These are phyloP conservation scores for Saccharomycopsis hybrid DNA, from an alignment of 1,139 yeast genomes.

Conservation along the genomic window DNA sequence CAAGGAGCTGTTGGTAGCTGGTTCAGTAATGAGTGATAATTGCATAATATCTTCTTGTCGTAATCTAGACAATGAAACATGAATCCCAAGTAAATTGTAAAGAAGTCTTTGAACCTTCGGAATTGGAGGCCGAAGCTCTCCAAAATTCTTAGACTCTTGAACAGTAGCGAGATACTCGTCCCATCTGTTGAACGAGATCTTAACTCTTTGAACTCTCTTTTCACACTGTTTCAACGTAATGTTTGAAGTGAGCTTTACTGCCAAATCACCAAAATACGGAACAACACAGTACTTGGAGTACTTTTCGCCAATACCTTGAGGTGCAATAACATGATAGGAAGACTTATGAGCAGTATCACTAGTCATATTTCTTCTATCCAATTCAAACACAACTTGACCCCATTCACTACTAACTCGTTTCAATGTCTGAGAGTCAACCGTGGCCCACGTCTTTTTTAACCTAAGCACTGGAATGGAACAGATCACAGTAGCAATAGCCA, in stretches of 20 bases:
- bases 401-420: constrained; percentile 72
- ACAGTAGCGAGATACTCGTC: constrained; percentile 49
- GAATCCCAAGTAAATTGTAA: constrained; percentile 32
- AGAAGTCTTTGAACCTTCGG: constrained; percentile 31
- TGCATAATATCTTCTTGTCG: constrained; percentile 32
- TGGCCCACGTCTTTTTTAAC: constrained; percentile 68
- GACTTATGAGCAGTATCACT: constrained; percentile 41
- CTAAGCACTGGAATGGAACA: constrained; percentile 82
- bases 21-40: constrained; percentile 40
- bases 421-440: constrained; percentile 55
- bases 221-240: constrained; percentile 54
- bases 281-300: constrained; percentile 75
- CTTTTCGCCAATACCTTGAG: constrained; percentile 77
- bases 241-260: constrained; percentile 33
- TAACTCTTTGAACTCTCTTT: constrained; percentile 59
- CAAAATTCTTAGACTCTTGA: constrained; percentile 32
- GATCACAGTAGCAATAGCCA: constrained; percentile 78
- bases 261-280: constrained; percentile 86
- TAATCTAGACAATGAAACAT: constrained; percentile 29
- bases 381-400: constrained; percentile 90
- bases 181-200: constrained; percentile 79
- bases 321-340: constrained; percentile 70
- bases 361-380: constrained; percentile 67
- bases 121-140: constrained; percentile 29
- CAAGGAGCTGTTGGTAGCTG: constrained; percentile 24